Conservation (phyloP, 225 moss, liverwort and hornwort genomes). For the Pleurozium schreberi region DNA sequence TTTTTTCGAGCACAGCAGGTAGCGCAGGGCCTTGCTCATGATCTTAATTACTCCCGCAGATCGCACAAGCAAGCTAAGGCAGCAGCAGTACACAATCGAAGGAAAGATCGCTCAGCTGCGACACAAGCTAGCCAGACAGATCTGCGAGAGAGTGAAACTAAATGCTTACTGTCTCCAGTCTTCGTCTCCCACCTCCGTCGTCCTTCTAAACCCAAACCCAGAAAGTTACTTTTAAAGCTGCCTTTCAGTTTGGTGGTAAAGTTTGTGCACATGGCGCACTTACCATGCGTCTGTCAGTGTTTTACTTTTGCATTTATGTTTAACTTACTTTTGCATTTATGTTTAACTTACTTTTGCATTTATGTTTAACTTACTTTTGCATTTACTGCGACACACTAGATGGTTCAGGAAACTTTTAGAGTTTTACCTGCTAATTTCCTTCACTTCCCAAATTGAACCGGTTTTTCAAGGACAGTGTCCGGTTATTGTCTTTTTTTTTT, state of each 20-base stretch:
- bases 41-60: not conserved
- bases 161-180: not conserved
- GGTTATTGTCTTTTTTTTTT: no score
- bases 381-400: no score
- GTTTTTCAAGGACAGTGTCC: no score
- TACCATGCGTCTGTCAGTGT: not conserved
- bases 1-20: slow-evolving; percentile 78
- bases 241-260: no score
- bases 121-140: not conserved
- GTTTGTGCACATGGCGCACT: not conserved
- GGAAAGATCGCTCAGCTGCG: not conserved
- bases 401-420: no score
- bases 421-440: no score
- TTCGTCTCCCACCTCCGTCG: no score
- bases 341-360: no score
- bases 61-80: not conserved
- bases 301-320: not conserved
- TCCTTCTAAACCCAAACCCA: not conserved
- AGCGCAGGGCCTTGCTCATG: slow-evolving; percentile 47
- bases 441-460: no score
- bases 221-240: not conserved
- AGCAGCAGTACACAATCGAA: not conserved
- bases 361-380: no score
- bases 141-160: not conserved
- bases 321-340: not conserved